Conservation (phyloP, 1,284 basidiomycete genomes). For the Melanopsichium pennsylvanicum region DNA sequence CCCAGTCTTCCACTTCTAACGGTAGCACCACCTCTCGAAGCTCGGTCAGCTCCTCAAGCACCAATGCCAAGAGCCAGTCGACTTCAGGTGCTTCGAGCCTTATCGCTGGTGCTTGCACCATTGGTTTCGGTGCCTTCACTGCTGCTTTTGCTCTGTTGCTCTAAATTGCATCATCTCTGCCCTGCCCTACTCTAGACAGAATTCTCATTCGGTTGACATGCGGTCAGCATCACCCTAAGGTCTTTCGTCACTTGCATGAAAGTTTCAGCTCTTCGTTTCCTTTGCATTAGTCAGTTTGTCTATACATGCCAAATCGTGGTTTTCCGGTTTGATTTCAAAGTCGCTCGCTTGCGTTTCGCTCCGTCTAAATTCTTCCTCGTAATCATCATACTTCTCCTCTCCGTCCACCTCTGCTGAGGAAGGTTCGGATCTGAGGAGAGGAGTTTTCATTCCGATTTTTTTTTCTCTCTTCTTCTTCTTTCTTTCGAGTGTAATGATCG, state of each 20-base stretch:
- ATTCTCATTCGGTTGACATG: too few species aligned
- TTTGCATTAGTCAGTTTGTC: too few species aligned
- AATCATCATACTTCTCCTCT: constrained; percentile 4
- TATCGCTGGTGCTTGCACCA: constrained; percentile 21
- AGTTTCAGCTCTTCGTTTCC: too few species aligned
- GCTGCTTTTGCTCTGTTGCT: constrained; percentile 34
- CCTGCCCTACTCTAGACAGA: too few species aligned
- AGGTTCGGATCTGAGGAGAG: constrained; percentile 1
- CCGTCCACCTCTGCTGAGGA: neutral
- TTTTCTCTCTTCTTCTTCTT: neutral
- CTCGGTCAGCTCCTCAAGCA: constrained; percentile 2
- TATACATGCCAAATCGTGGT: too few species aligned
- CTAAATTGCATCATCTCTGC: constrained; percentile 7
- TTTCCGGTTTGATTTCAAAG: too few species aligned
- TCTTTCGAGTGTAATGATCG: too few species aligned
- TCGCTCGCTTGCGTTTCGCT: constrained; percentile 6
- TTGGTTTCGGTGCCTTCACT: constrained; percentile 26
- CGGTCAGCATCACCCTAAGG: too few species aligned
- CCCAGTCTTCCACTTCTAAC: neutral
- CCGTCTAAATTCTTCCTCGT: neutral
- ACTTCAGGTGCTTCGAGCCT: constrained; percentile 26
- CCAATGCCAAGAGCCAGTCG: constrained; percentile 15
- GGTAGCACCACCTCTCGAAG: neutral
- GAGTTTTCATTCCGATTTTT: neutral
- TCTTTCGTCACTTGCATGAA: too few species aligned